Conservation (phyloP, 352 stramenopile species). For the Phytophthora colocasiae region DNA sequence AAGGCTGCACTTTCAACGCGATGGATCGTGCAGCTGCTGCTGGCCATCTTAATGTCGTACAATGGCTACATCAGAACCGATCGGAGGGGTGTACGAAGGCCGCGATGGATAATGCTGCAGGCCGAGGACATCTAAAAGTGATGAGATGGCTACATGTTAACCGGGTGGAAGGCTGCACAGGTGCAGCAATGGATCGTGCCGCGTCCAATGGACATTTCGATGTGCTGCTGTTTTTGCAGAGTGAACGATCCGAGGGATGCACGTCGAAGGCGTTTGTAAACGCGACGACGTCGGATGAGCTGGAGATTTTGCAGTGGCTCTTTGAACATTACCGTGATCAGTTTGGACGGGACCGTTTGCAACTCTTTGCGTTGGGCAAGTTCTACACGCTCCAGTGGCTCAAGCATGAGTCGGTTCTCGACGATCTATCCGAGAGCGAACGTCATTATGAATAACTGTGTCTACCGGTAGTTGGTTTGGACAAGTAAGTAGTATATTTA, state of each 20-base stretch:
- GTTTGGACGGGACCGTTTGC: slow-evolving; percentile 42
- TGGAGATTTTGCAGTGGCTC: slow-evolving; percentile 52
- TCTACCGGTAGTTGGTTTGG: slow-evolving; percentile 19
- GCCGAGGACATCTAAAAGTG: slow-evolving; percentile 31
- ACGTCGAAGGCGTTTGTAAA: slow-evolving; percentile 46
- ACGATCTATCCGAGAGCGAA: slow-evolving; percentile 37
- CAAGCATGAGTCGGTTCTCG: slow-evolving; percentile 35
- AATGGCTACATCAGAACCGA: slow-evolving; percentile 36
- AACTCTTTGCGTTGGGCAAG: slow-evolving; percentile 44
- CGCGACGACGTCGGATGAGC: slow-evolving; percentile 37
- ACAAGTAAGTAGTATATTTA: slow-evolving; percentile 40
- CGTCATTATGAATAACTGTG: slow-evolving; percentile 34
- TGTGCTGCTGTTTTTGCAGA: slow-evolving; percentile 44
- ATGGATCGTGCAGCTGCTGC: slow-evolving; percentile 37
- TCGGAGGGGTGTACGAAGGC: slow-evolving; percentile 35
- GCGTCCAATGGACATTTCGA: slow-evolving; percentile 48
- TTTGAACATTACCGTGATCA: slow-evolving; percentile 36
- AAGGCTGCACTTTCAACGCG: slow-evolving; percentile 40
- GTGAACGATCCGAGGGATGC: slow-evolving; percentile 31
- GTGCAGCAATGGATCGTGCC: slow-evolving; percentile 41
- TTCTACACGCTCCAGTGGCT: slow-evolving; percentile 51
- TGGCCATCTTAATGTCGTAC: slow-evolving; percentile 36
- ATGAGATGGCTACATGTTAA: slow-evolving; percentile 42
- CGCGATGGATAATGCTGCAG: slow-evolving; percentile 40
- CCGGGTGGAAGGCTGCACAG: slow-evolving; percentile 39